Evolutionary conservation across 1,139 yeast genomes (phyloP).

Genomic region (Lodderomyces orthopsilosis): DNA sequence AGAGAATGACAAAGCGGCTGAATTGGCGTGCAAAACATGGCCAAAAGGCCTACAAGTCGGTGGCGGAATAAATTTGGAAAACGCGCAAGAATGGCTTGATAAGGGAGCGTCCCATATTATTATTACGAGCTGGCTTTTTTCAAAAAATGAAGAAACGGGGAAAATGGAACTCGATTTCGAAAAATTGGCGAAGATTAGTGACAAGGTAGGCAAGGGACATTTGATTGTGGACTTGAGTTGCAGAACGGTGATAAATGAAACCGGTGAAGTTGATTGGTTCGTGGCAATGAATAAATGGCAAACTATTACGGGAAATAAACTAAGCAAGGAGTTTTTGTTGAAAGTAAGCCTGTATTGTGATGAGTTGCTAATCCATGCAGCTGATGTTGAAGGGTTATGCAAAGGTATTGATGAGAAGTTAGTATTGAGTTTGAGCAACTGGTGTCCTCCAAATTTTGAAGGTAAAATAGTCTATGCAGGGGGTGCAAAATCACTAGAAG

Average conservation of each 20-base stretch:
- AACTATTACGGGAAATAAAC: conserved; percentile 65
- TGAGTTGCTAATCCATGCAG: conserved; percentile 93
- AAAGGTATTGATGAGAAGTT: conserved; percentile 83
- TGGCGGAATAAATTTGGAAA: conserved; percentile 78
- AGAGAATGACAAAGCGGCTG: conserved; percentile 81
- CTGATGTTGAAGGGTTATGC: conserved; percentile 96
- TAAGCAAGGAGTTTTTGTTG: conserved; percentile 52
- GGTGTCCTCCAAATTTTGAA: conserved; percentile 60
- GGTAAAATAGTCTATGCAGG: conserved; percentile 93
- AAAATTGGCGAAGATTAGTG: conserved; percentile 48
- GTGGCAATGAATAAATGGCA: conserved; percentile 99
- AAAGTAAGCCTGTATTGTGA: conserved; percentile 63
- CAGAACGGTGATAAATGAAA: conserved; percentile 40
- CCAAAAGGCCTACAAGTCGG: conserved; percentile 79
- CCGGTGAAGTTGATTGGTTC: conserved; percentile 56
- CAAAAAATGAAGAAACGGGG: conserved; percentile 29
- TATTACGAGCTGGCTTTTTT: conserved; percentile 89
- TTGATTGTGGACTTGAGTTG: conserved; percentile 93
- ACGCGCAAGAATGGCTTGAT: conserved; percentile 74
- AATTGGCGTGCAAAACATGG: conserved; percentile 71
- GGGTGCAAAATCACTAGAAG: conserved; percentile 77
- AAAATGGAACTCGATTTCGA: conserved; percentile 52
- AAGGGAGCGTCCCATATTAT: conserved; percentile 78
- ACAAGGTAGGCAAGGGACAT: conserved; percentile 57
- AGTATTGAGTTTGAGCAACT: conserved; percentile 67